phyloP scores from a whole-genome alignment of 768 basidiomycete genomes.

The Lactifluus rugatus region DNA sequence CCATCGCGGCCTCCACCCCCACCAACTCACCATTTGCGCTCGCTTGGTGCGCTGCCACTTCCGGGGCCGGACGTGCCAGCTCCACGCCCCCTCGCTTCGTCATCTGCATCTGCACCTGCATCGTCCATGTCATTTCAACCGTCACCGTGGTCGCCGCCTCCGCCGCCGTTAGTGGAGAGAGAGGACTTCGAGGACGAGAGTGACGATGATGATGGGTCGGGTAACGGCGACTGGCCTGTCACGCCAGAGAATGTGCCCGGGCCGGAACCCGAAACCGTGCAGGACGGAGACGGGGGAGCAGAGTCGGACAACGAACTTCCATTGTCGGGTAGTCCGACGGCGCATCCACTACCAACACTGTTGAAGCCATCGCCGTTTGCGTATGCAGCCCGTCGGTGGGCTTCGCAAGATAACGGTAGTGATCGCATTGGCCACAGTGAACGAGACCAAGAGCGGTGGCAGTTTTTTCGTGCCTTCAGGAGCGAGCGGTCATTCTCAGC shows the following conservation, averaged over 20 bases:
- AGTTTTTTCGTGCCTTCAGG: slow-evolving; percentile 6
- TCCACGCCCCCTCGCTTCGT: neutral
- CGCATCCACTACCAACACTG: slow-evolving; percentile 2
- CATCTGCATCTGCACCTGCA: neutral
- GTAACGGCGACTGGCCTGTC: slow-evolving; percentile 21
- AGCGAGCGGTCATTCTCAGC: neutral
- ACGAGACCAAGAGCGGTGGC: neutral
- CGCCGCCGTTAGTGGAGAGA: neutral
- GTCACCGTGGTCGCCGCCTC: neutral
- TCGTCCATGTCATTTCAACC: neutral
- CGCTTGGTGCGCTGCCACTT: neutral
- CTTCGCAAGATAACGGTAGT: neutral
- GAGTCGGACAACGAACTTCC: slow-evolving; percentile 18
- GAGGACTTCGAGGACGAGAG: neutral
- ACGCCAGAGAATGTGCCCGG: slow-evolving; percentile 18
- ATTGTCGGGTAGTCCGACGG: slow-evolving; percentile 3
- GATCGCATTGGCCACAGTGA: neutral
- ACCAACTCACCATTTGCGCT: slow-evolving; percentile 11
- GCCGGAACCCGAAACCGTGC: neutral
- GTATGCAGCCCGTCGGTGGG: slow-evolving; percentile 19
- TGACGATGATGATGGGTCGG: slow-evolving; percentile 14
- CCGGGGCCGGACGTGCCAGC: neutral
- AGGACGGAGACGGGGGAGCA: slow-evolving; percentile 2
- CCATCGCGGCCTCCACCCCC: slow-evolving; percentile 15
- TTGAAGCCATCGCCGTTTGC: slow-evolving; percentile 18